Evolutionary conservation across 176 grass and related monocot genomes (phyloP).

Genomic region (Avena eriantha): DNA sequence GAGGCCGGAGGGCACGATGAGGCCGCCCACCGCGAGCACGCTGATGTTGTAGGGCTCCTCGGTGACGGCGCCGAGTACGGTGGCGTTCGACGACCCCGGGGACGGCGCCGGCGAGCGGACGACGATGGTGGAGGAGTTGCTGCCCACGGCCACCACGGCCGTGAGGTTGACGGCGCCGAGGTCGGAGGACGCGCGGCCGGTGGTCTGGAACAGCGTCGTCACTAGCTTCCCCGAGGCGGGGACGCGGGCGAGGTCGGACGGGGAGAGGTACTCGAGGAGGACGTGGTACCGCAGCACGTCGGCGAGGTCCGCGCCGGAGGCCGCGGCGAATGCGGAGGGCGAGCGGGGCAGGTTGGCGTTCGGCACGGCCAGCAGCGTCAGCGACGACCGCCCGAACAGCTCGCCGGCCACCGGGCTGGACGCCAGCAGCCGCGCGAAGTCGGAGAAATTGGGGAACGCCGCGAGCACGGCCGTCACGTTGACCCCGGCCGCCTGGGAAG

Average conservation of each 20-base stretch:
- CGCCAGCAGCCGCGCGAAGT: slow-evolving; percentile 57
- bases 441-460: slow-evolving; percentile 62
- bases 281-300: slow-evolving; percentile 95
- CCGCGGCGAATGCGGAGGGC: slow-evolving; percentile 58
- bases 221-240: slow-evolving; percentile 73
- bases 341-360: slow-evolving; percentile 66
- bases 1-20: slow-evolving; percentile 76
- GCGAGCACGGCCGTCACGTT: slow-evolving; percentile 81
- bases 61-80: slow-evolving; percentile 70
- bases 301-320: slow-evolving; percentile 77
- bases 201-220: slow-evolving; percentile 97
- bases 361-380: slow-evolving; percentile 87
- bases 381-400: slow-evolving; percentile 69
- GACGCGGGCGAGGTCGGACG: slow-evolving; percentile 63
- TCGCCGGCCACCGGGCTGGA: slow-evolving; percentile 66
- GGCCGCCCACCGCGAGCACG: slow-evolving; percentile 73
- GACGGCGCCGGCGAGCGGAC: slow-evolving; percentile 71
- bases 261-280: slow-evolving; percentile 93
- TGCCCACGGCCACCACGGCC: not conserved
- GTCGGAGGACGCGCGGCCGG: slow-evolving; percentile 79
- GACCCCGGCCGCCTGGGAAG: slow-evolving; percentile 43
- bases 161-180: slow-evolving; percentile 95
- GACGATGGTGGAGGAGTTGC: slow-evolving; percentile 45
- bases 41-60: slow-evolving; percentile 82
- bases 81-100: slow-evolving; percentile 72